These are phyloP conservation scores for Cladosporium phlei DNA, from an alignment of 2,329 filamentous ascomycete species.

Conservation along the genomic window DNA sequence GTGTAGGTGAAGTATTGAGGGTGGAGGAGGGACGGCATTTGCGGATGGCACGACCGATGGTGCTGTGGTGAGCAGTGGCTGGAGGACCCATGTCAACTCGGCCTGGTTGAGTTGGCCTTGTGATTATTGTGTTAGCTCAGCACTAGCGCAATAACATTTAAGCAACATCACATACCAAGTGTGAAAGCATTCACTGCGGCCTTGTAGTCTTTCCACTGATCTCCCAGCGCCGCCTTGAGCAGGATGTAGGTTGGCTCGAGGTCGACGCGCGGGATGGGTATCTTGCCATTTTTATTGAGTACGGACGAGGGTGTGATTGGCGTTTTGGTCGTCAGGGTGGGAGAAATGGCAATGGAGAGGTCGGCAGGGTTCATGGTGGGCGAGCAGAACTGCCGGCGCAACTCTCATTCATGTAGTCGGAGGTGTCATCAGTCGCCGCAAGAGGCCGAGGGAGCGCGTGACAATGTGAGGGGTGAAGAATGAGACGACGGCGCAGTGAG, in stretches of 20 bases:
- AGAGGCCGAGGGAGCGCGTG: constrained; percentile 1
- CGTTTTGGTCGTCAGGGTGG: constrained; percentile 26
- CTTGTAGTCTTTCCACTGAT: constrained; percentile 59
- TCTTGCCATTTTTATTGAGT: constrained; percentile 43
- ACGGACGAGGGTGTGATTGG: constrained; percentile 19
- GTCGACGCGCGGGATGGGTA: constrained; percentile 57
- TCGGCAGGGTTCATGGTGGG: constrained; percentile 33
- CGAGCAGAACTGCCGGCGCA: constrained; percentile 5
- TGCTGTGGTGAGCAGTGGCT: constrained; percentile 51
- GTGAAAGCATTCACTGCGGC: constrained; percentile 54
- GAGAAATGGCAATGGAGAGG: constrained; percentile 24
- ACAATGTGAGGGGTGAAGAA: neutral
- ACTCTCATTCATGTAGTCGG: neutral
- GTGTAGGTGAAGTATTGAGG: constrained; percentile 48
- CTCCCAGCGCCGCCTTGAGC: constrained; percentile 55
- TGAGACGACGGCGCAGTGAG: neutral
- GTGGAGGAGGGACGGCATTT: constrained; percentile 17
- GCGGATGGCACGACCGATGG: constrained; percentile 33
- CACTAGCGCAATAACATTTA: neutral
- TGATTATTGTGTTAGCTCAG: constrained; percentile 10
- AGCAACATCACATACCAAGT: constrained; percentile 43
- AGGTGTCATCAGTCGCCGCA: neutral
- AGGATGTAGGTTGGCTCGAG: constrained; percentile 59
- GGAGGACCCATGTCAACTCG: constrained; percentile 54
- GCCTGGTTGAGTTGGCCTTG: constrained; percentile 56